Conservation (phyloP, 2,329 filamentous ascomycete species). For the Pyrenochaeta sp. region DNA sequence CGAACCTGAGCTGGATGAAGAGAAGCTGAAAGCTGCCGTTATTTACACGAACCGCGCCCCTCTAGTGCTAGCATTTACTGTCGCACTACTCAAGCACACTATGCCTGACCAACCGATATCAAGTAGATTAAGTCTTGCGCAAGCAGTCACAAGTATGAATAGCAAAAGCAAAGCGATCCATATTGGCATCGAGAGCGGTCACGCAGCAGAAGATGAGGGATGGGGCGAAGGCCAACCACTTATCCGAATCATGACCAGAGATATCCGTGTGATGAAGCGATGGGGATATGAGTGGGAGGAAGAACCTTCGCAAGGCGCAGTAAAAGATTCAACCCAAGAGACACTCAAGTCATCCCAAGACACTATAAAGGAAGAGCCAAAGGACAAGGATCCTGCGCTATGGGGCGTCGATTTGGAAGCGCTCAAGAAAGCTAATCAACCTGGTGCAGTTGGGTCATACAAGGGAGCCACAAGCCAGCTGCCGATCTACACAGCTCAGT, state of each 20-base stretch:
- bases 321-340: slow-evolving; percentile 17
- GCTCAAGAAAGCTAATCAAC: slow-evolving; percentile 56
- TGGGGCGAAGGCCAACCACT: slow-evolving; percentile 80
- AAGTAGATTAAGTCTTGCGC: slow-evolving; percentile 82
- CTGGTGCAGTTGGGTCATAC: slow-evolving; percentile 22
- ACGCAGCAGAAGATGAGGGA: slow-evolving; percentile 72
- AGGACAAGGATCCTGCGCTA: slow-evolving; percentile 56
- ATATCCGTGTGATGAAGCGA: slow-evolving; percentile 78
- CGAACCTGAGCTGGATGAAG: slow-evolving; percentile 62
- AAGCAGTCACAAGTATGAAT: slow-evolving; percentile 84
- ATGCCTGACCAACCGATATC: slow-evolving; percentile 87
- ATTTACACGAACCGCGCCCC: slow-evolving; percentile 83
- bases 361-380: slow-evolving; percentile 17
- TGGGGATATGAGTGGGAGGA: slow-evolving; percentile 68
- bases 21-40: slow-evolving; percentile 64
- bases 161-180: slow-evolving; percentile 78
- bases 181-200: slow-evolving; percentile 73
- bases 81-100: slow-evolving; percentile 76
- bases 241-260: slow-evolving; percentile 75
- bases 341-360: slow-evolving; percentile 20
- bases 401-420: slow-evolving; percentile 68
- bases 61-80: slow-evolving; percentile 80
- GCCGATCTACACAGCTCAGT: slow-evolving; percentile 78
- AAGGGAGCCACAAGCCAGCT: slow-evolving; percentile 57
- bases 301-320: slow-evolving; percentile 15